phyloP scores from a whole-genome alignment of 768 basidiomycete genomes.

The Tricholoma sp. region DNA sequence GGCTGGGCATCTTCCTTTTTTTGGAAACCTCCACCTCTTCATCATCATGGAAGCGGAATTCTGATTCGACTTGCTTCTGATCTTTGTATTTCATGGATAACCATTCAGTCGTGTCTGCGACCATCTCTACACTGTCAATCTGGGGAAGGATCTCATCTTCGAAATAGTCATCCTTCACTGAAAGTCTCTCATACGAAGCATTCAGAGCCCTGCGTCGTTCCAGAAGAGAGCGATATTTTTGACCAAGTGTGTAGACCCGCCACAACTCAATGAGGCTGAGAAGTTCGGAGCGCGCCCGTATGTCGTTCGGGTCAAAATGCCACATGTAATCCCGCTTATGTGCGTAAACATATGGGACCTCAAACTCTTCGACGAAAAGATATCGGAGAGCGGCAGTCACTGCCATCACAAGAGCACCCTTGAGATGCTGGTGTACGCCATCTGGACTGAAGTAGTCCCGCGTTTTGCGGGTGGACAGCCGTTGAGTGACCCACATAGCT shows the following conservation, averaged over 20 bases:
- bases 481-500: constrained; percentile 83
- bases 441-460: constrained; percentile 67
- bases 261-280: constrained; percentile 80
- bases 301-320: constrained; percentile 67
- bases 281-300: constrained; percentile 61
- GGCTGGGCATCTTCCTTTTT: constrained; percentile 79
- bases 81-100: constrained; percentile 79
- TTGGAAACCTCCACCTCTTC: constrained; percentile 46
- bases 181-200: constrained; percentile 63
- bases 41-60: constrained; percentile 70
- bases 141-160: constrained; percentile 60
- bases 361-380: constrained; percentile 83
- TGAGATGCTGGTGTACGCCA: constrained; percentile 55
- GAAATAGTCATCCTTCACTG: constrained; percentile 71
- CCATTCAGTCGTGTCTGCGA: constrained; percentile 92
- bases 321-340: constrained; percentile 91
- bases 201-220: constrained; percentile 65
- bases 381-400: constrained; percentile 76
- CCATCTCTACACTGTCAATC: constrained; percentile 80
- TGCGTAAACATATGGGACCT: constrained; percentile 93
- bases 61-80: constrained; percentile 55
- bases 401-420: constrained; percentile 67
- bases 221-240: constrained; percentile 82
- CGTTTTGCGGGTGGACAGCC: constrained; percentile 66
- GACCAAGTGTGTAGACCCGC: constrained; percentile 85